Percentiles rank a stretch among this genome's conserved stretches.
Evolutionary conservation across 257 asterid species (phyloP).

Genomic region (Gentiana macrophylla): DNA sequence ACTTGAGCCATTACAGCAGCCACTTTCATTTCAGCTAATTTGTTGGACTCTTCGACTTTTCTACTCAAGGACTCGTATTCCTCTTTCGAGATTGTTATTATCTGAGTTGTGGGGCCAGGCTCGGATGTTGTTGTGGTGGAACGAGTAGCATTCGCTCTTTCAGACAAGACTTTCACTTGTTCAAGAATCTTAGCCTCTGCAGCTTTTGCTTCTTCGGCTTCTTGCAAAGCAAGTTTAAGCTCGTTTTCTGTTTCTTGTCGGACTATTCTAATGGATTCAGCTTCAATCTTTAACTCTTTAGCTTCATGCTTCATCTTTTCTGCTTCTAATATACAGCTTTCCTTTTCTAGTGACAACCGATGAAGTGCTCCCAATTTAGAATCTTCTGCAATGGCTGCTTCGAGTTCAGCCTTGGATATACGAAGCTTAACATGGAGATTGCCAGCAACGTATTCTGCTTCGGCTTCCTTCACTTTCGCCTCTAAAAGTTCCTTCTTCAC

Average conservation of each 20-base stretch:
- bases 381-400: conserved; percentile 62
- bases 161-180: conserved; percentile 57
- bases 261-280: conserved; percentile 36
- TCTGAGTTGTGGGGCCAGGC: conserved; percentile 52
- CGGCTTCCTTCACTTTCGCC: conserved; percentile 58
- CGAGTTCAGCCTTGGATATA: conserved; percentile 68
- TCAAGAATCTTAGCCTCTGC: conserved; percentile 59
- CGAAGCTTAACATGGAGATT: conserved; percentile 71
- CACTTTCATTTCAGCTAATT: conserved; percentile 59
- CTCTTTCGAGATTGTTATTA: conserved; percentile 59
- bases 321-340: conserved; percentile 43
- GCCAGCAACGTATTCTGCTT: conserved; percentile 58
- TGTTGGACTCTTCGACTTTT: conserved; percentile 64
- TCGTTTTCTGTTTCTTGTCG: conserved; percentile 63
- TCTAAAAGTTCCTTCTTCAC: conserved; percentile 50
- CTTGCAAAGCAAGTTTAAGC: conserved; percentile 32
- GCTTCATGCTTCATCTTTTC: conserved; percentile 56
- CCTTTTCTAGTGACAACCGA: conserved; percentile 49
- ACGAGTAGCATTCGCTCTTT: conserved; percentile 51
- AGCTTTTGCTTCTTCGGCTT: conserved; percentile 77
- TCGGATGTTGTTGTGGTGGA: conserved; percentile 21
- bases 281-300: conserved; percentile 49
- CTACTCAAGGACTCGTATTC: conserved; percentile 58
- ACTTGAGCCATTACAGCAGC: conserved; percentile 86
- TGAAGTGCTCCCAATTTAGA: conserved; percentile 52